These are phyloP conservation scores for Backusella tuberculispora DNA, from an alignment of 192 early-diverging fungal genomes.

Conservation along the genomic window DNA sequence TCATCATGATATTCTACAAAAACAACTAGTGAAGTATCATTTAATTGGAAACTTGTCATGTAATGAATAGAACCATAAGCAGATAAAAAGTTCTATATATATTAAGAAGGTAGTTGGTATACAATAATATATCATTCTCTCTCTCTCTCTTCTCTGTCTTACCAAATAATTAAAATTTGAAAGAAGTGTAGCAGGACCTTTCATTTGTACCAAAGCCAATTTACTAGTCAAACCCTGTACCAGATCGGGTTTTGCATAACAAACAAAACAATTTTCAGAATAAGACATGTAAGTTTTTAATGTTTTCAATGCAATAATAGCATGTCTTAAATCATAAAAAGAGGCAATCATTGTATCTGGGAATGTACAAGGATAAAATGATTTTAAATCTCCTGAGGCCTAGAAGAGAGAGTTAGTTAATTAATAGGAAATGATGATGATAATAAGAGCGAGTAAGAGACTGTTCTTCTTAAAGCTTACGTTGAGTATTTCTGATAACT, in stretches of 20 bases:
- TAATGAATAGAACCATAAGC: slow-evolving; percentile 14
- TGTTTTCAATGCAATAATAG: not conserved
- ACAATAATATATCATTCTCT: not conserved
- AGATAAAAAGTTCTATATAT: not conserved
- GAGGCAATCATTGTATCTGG: not conserved
- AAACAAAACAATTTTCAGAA: not conserved
- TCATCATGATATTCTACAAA: not conserved
- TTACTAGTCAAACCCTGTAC: not conserved
- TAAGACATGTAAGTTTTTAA: not conserved
- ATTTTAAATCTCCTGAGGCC: not conserved
- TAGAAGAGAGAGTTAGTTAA: not conserved
- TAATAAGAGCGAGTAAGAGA: no score
- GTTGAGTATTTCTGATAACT: not conserved
- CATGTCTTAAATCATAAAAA: slow-evolving; percentile 3
- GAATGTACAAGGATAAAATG: not conserved
- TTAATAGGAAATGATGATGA: no score
- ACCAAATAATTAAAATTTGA: not conserved
- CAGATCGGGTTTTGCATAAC: not conserved
- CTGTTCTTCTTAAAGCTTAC: no score
- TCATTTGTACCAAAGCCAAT: not conserved
- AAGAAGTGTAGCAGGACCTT: not conserved
- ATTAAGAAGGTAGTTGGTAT: not conserved
- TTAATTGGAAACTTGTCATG: not conserved
- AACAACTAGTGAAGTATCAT: not conserved
- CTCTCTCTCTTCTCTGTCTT: not conserved